phyloP scores from a whole-genome alignment of 805 yeast species.

The Candida oleophila region DNA sequence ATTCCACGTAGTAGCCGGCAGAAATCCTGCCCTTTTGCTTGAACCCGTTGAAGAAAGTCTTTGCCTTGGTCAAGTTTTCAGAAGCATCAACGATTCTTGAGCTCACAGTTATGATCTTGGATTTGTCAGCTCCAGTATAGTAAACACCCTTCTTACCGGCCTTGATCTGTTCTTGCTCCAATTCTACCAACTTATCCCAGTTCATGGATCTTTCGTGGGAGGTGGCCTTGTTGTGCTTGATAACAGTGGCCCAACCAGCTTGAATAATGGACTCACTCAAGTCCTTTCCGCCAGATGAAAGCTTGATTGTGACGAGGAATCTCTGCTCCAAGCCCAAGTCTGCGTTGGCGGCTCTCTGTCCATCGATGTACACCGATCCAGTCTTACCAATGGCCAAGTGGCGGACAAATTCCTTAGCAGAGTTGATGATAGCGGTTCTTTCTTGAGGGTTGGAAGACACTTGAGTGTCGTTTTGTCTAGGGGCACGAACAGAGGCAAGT shows the following conservation, averaged over 20 bases:
- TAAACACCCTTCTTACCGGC: slow-evolving; percentile 60
- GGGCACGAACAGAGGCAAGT: slow-evolving; percentile 73
- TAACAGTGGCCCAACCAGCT: slow-evolving; percentile 74
- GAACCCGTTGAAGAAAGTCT: slow-evolving; percentile 68
- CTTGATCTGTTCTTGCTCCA: slow-evolving; percentile 59
- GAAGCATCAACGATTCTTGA: slow-evolving; percentile 77
- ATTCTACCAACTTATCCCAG: slow-evolving; percentile 76
- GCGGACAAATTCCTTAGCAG: slow-evolving; percentile 76
- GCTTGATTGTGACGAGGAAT: slow-evolving; percentile 58
- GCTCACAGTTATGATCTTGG: slow-evolving; percentile 47
- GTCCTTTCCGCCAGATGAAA: slow-evolving; percentile 50
- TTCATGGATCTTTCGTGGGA: slow-evolving; percentile 62
- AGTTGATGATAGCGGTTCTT: slow-evolving; percentile 54
- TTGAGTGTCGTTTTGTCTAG: slow-evolving; percentile 60
- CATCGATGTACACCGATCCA: slow-evolving; percentile 61
- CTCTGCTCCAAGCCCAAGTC: slow-evolving; percentile 64
- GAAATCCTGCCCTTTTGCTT: slow-evolving; percentile 62
- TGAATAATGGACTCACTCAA: slow-evolving; percentile 60
- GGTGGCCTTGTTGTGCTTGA: slow-evolving; percentile 74
- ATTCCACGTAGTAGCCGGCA: slow-evolving; percentile 64
- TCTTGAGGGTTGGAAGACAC: slow-evolving; percentile 25
- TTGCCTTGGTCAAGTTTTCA: slow-evolving; percentile 68
- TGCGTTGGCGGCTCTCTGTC: slow-evolving; percentile 55
- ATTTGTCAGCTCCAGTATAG: slow-evolving; percentile 37
- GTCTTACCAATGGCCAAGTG: slow-evolving; percentile 67